These are phyloP conservation scores for Ophiostoma montium DNA, from an alignment of 2,329 filamentous ascomycete genomes.

Conservation along the genomic window DNA sequence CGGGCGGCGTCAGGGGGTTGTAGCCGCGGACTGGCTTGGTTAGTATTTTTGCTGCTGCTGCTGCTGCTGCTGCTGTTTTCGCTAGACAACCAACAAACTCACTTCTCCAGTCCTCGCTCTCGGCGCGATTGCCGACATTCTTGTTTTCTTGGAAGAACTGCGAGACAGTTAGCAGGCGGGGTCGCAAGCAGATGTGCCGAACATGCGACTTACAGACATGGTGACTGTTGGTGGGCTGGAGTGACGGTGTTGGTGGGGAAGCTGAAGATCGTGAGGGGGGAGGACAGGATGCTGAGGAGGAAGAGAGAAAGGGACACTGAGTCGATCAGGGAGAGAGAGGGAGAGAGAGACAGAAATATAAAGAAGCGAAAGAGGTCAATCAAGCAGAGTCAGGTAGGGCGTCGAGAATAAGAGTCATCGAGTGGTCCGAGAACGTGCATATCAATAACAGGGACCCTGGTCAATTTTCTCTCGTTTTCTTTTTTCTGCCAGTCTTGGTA, in stretches of 20 bases:
- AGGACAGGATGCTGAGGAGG: too few species aligned
- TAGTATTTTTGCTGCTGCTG: neutral
- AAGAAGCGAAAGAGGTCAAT: neutral
- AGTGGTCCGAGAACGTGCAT: neutral
- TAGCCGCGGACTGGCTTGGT: constrained; percentile 61
- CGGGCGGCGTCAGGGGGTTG: constrained; percentile 84
- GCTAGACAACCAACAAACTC: constrained; percentile 19
- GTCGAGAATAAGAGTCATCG: neutral
- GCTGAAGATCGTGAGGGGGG: too few species aligned
- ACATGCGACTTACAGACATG: neutral
- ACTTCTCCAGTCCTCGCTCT: constrained; percentile 76
- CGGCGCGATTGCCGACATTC: constrained; percentile 59
- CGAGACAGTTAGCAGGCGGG: neutral
- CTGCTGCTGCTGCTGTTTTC: neutral
- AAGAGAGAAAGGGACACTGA: too few species aligned
- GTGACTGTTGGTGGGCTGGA: too few species aligned
- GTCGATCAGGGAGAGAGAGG: too few species aligned
- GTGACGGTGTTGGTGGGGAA: neutral
- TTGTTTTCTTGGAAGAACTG: constrained; percentile 69
- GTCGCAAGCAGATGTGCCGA: too few species aligned
- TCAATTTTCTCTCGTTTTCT: neutral
- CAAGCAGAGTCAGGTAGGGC: neutral
- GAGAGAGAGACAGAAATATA: too few species aligned
- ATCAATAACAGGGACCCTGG: too few species aligned
- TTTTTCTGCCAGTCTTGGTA: constrained; percentile 4